Evolutionary conservation across 768 basidiomycete species (phyloP), one percentile per base, ranked within the genome.

Genomic region (Ramaria sp.): DNA sequence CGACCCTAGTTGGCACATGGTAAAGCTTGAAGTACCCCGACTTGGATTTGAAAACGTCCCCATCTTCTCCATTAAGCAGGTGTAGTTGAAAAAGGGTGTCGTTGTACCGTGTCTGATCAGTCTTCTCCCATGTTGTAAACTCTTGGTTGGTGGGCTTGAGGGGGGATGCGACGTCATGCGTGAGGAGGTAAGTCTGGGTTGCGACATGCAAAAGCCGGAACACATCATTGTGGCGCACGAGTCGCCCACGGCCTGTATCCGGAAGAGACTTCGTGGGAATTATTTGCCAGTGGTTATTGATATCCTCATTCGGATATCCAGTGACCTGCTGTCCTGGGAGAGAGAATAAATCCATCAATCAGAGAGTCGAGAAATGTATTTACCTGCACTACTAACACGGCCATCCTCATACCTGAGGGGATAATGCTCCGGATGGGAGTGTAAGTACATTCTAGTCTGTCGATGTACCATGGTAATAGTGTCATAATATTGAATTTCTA

Each of bases 111-210:
- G 78, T 75, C 56, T 82, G 73, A 61, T 95, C 89, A 59, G 89
- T 85, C 65, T 81, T 86, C 4, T 84, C 68, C 82, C 84, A 87
- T 0, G 96, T 98, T 6, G 96, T 99, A 70, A 98, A 93, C 69
- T 99, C 96, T 67, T 97, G 93, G 69, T 98, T 98, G 49, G 96
- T 99, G 15, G 96, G 86, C 86, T 91, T 94, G 50, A 93, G 79
- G 4, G 96, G 90, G 0, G 91, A 96, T 0, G 96, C 96, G 58
- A 99, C 96, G 68, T 99, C 96, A 64, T 99, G 96, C 2, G 94
- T 96, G 45, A 99, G 72, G 47, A 99, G 83, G 57, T 83, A 70
- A 1, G 83, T 81, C 60, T 94, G 75, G 10, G 94, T 95, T 68
- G 80, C 81, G 66, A 91, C 79, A 65, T 99, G 96, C 22, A 92